Evolutionary conservation across 2,329 filamentous ascomycete genomes (phyloP).

Genomic region (Ceratocystis cacaofunesta): DNA sequence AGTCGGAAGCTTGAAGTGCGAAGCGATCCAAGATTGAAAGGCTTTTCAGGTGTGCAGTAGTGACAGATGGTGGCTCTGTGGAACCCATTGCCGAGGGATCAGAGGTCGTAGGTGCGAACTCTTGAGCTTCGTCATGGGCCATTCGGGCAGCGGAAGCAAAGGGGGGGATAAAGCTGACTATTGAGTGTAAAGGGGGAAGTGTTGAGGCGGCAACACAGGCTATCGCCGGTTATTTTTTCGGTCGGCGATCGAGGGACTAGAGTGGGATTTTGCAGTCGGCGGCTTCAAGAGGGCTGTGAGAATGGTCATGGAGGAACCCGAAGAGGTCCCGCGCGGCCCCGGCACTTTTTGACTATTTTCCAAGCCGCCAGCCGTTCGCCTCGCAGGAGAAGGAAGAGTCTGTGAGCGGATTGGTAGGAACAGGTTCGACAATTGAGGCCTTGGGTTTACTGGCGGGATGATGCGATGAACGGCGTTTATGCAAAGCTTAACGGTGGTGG

Average conservation of each 20-base stretch:
- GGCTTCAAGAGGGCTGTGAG: not conserved
- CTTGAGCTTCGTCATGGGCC: slow-evolving; percentile 16
- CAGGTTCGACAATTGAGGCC: not conserved
- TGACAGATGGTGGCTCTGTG: slow-evolving; percentile 31
- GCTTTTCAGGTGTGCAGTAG: slow-evolving; percentile 31
- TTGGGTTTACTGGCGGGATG: not conserved
- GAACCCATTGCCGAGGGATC: slow-evolving; percentile 14
- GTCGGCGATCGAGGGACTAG: not conserved
- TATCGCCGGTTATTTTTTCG: slow-evolving; percentile 2
- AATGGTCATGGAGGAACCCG: not conserved
- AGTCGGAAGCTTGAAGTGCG: slow-evolving; percentile 41
- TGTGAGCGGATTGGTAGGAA: not conserved
- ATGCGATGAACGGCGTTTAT: not conserved
- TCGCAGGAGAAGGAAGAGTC: not conserved
- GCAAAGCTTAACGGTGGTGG: not conserved
- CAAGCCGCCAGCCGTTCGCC: slow-evolving; percentile 8
- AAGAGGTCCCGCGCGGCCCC: slow-evolving; percentile 6
- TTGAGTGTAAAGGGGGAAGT: not conserved
- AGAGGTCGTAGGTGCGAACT: slow-evolving; percentile 14
- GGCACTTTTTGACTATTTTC: slow-evolving; percentile 1
- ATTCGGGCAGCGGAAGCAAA: slow-evolving; percentile 7
- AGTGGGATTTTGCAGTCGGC: not conserved
- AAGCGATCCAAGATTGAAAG: slow-evolving; percentile 39
- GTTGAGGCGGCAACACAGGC: not conserved
- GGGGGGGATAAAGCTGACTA: not conserved